Evolutionary conservation across 2,329 filamentous ascomycete species (phyloP).

Genomic region (Hymenoscyphus albidus): DNA sequence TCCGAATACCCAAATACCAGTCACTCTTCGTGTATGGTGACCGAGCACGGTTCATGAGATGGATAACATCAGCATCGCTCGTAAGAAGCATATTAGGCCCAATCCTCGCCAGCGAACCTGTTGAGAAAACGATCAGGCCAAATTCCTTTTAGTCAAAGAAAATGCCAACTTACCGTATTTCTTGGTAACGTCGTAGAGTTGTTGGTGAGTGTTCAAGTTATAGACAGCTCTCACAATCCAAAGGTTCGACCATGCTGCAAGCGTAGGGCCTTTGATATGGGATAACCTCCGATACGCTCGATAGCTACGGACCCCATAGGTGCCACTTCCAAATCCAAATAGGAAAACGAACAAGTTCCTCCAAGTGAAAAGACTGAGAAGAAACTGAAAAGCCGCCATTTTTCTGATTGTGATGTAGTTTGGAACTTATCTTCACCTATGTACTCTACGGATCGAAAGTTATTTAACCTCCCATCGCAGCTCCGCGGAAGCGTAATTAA

Average conservation of each 20-base stretch:
- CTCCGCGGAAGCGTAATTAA: no score
- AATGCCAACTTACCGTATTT: slow-evolving; percentile 21
- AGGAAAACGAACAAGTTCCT: background rate
- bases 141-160: background rate
- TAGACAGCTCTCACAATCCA: background rate
- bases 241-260: background rate
- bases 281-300: background rate
- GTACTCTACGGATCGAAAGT: no score
- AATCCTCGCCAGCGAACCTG: slow-evolving; percentile 18
- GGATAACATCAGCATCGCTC: slow-evolving; percentile 23
- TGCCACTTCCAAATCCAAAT: background rate
- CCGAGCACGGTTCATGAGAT: slow-evolving; percentile 22
- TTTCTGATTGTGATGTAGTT: no score
- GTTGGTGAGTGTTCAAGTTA: slow-evolving; percentile 15
- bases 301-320: background rate
- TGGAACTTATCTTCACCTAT: no score
- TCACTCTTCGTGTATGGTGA: slow-evolving; percentile 24
- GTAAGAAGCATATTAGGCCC: slow-evolving; percentile 29
- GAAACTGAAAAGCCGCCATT: background rate
- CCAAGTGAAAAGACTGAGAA: background rate
- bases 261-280: background rate
- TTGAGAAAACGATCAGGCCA: background rate
- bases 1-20: slow-evolving; percentile 42
- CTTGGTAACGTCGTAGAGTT: slow-evolving; percentile 16
- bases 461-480: no score